Evolutionary conservation across 164 flowering plant species (phyloP).

Genomic region (Berberis vulgaris): DNA sequence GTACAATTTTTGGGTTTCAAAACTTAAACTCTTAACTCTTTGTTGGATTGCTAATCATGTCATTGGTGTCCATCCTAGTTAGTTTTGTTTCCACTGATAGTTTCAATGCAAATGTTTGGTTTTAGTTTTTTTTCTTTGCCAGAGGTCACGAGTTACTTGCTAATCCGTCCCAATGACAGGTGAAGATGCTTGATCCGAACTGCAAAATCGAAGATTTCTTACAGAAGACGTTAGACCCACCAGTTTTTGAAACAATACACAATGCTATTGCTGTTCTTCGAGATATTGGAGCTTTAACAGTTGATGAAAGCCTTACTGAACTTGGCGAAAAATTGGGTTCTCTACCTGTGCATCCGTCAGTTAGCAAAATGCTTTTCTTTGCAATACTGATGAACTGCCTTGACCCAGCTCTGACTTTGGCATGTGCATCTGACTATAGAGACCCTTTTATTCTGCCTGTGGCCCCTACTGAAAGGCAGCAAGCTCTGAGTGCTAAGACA

Average conservation of each 20-base stretch:
- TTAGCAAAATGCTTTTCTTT: constrained; percentile 88
- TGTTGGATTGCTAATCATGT: no score
- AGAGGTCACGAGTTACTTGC: not conserved
- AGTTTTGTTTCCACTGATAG: no score
- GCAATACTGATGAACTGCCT: constrained; percentile 86
- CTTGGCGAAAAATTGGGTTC: constrained; percentile 76
- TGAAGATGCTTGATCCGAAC: constrained; percentile 72
- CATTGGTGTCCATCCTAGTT: no score
- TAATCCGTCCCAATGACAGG: constrained; percentile 28
- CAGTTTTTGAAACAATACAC: constrained; percentile 60
- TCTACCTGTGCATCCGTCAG: constrained; percentile 86
- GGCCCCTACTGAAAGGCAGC: constrained; percentile 55
- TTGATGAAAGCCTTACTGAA: constrained; percentile 67
- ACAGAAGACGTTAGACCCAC: constrained; percentile 78
- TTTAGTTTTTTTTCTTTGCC: no score
- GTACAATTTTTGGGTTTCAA: no score
- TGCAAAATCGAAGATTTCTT: constrained; percentile 61
- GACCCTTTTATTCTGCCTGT: constrained; percentile 80
- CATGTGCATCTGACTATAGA: constrained; percentile 75
- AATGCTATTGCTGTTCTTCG: constrained; percentile 76
- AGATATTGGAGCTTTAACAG: constrained; percentile 81
- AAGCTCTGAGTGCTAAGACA: constrained; percentile 51
- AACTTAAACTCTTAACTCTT: no score
- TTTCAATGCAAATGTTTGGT: no score
- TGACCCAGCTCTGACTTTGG: constrained; percentile 90